Conservation (phyloP, 768 basidiomycete genomes). For the Lentinula sp. region DNA sequence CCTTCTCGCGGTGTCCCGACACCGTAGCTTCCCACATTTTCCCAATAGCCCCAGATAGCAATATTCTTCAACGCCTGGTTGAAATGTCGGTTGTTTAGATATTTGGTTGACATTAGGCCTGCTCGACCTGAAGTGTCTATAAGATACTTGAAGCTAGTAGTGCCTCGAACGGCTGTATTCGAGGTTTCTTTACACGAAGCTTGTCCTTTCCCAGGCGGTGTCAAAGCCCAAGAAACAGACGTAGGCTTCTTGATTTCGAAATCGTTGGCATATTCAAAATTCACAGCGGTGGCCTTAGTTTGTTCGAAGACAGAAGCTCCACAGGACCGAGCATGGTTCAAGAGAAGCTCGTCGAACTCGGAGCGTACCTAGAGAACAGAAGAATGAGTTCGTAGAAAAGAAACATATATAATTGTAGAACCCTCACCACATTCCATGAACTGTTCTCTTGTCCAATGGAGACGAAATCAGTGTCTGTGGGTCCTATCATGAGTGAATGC, state of each 20-base stretch:
- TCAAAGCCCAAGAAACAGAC: constrained; percentile 48
- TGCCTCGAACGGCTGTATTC: constrained; percentile 23
- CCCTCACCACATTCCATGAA: constrained; percentile 55
- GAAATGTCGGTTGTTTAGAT: constrained; percentile 63
- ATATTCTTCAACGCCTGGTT: constrained; percentile 68
- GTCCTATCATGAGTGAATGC: not conserved
- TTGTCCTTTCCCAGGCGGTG: constrained; percentile 26
- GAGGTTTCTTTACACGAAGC: constrained; percentile 30
- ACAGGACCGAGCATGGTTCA: constrained; percentile 47
- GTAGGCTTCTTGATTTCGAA: constrained; percentile 31
- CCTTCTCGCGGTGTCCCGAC: constrained; percentile 44
- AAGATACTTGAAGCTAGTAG: constrained; percentile 61
- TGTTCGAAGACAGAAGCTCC: constrained; percentile 51
- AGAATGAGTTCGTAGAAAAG: not conserved
- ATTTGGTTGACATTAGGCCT: constrained; percentile 63
- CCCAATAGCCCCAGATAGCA: constrained; percentile 79
- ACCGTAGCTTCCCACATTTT: constrained; percentile 45
- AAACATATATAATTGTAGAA: not conserved
- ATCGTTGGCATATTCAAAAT: constrained; percentile 21
- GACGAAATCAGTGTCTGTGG: constrained; percentile 53
- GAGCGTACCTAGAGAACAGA: constrained; percentile 38
- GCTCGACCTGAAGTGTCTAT: constrained; percentile 71
- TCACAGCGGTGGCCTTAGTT: constrained; percentile 43
- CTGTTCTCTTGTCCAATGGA: constrained; percentile 48
- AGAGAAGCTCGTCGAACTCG: constrained; percentile 54